phyloP scores from a whole-genome alignment of 768 basidiomycete genomes.

The Pisolithus sp. region DNA sequence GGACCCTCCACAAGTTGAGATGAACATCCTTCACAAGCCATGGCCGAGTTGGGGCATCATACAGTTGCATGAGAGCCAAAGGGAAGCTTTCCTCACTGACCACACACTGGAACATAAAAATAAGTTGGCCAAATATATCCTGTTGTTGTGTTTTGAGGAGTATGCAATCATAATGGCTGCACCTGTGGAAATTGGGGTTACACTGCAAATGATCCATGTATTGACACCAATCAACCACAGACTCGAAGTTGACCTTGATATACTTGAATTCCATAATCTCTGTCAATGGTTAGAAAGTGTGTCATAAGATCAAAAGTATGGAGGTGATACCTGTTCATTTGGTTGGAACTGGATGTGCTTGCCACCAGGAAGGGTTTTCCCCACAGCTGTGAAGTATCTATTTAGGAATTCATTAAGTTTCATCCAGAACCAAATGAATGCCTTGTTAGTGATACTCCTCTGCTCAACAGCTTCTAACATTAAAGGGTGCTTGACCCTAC shows the following conservation, averaged over 20 bases:
- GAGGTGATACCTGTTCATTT: neutral
- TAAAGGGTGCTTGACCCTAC: neutral
- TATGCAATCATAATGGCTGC: constrained; percentile 19
- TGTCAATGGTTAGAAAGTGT: neutral
- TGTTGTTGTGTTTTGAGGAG: neutral
- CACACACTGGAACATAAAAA: constrained; percentile 13
- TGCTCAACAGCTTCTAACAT: neutral
- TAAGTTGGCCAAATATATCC: constrained; percentile 13
- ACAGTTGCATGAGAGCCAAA: neutral
- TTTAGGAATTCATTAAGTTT: constrained; percentile 3
- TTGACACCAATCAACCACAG: constrained; percentile 21
- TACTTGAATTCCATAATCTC: constrained; percentile 22
- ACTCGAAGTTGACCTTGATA: constrained; percentile 23
- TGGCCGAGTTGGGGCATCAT: neutral
- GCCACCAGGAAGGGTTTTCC: neutral
- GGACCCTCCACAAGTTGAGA: neutral
- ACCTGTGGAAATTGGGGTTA: constrained; percentile 24
- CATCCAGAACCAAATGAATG: neutral
- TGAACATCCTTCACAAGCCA: neutral
- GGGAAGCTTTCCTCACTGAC: constrained; percentile 1
- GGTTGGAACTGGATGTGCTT: neutral
- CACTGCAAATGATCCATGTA: constrained; percentile 22
- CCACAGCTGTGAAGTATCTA: neutral
- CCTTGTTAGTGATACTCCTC: neutral
- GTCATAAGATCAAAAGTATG: too few relatives aligned